Conservation (phyloP, 257 asterid genomes). For the Penstemon eatonii region DNA sequence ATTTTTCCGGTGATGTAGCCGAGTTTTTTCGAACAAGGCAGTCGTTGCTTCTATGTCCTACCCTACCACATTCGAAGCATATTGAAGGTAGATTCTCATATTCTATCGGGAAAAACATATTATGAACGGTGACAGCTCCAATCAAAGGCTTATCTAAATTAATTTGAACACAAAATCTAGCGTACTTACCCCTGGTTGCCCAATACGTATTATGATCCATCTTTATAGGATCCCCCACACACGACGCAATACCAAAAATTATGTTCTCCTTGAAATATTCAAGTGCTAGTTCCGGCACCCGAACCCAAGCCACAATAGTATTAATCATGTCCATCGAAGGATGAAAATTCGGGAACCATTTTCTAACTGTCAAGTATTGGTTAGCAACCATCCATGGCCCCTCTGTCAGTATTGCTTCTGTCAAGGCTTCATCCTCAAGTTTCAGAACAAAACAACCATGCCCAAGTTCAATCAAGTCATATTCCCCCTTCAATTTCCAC, state of each 20-base stretch:
- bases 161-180: neutral
- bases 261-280: neutral
- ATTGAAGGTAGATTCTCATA: neutral
- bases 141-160: neutral
- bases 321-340: neutral
- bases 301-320: neutral
- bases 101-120: neutral
- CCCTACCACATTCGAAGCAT: neutral
- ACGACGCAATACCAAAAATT: neutral
- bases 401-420: neutral
- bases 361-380: neutral
- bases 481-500: neutral
- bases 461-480: neutral
- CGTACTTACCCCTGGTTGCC: neutral
- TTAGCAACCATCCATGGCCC: neutral
- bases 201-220: neutral
- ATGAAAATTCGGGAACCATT: neutral
- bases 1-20: too few species aligned
- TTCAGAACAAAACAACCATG: neutral
- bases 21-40: too few species aligned
- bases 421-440: neutral
- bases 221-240: neutral
- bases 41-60: neutral
- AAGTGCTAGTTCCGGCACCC: neutral
- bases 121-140: neutral